phyloP scores from a whole-genome alignment of 2,329 filamentous ascomycete genomes.

The Botryotinia calthae region DNA sequence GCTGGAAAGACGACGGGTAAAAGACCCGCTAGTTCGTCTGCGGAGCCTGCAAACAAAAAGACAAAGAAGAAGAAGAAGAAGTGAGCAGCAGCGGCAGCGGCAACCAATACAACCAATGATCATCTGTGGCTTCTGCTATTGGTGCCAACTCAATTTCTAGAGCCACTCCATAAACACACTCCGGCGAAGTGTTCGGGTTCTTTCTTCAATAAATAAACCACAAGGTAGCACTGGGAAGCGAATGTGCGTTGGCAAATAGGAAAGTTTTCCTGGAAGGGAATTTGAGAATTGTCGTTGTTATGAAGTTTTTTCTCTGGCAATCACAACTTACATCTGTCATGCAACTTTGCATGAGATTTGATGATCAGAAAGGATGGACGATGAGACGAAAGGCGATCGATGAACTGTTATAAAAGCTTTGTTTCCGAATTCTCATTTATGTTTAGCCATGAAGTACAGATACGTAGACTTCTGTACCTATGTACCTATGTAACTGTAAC shows the following conservation, averaged over 20 bases:
- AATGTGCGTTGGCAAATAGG: too few species aligned
- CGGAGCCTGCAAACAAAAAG: neutral
- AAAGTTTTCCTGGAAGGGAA: neutral
- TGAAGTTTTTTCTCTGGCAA: neutral
- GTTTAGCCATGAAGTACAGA: neutral
- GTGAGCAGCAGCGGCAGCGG: neutral
- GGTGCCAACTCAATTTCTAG: neutral
- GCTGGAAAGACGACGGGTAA: neutral
- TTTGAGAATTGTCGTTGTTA: neutral
- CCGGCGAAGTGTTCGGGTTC: neutral
- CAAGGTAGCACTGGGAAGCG: neutral
- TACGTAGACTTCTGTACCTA: neutral
- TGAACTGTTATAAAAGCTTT: too few species aligned
- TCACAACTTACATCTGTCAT: neutral
- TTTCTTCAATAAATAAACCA: neutral
- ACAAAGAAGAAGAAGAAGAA: neutral
- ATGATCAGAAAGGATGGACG: neutral
- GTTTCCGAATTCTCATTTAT: neutral
- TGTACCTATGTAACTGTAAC: too few species aligned
- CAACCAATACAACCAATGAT: neutral
- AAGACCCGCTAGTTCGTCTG: neutral
- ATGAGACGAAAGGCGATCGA: neutral
- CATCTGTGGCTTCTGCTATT: neutral
- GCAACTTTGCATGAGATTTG: neutral
- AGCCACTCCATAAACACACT: neutral